These are phyloP conservation scores for Kuraishia ogatae DNA, from an alignment of 805 yeast species.

Conservation along the genomic window DNA sequence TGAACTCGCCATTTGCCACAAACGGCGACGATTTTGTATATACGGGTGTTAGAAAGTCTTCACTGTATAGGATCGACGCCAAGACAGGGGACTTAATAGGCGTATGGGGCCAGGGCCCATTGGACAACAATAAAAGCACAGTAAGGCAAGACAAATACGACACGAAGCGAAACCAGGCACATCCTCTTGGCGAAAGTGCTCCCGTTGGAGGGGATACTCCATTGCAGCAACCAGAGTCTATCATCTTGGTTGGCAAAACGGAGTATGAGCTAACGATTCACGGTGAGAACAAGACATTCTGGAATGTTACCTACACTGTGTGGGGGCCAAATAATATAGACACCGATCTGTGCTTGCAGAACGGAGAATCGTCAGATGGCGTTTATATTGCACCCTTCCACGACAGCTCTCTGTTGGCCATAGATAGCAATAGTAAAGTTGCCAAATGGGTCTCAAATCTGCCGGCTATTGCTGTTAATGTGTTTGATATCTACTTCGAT, in stretches of 20 bases:
- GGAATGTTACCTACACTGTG: conserved; percentile 80
- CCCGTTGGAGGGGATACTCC: too few relatives aligned
- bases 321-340: conserved; percentile 94
- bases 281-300: conserved; percentile 57
- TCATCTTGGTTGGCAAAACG: conserved; percentile 60
- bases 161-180: too few relatives aligned
- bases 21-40: conserved; percentile 72
- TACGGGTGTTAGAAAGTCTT: conserved; percentile 76
- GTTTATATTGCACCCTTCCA: conserved; percentile 78
- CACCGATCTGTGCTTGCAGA: conserved; percentile 36
- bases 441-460: conserved; percentile 75
- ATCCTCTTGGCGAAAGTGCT: too few relatives aligned
- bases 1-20: conserved; percentile 79
- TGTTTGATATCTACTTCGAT: conserved; percentile 62
- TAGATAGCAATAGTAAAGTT: conserved; percentile 56
- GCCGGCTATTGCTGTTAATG: conserved; percentile 64
- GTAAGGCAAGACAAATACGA: neutral
- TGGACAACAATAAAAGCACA: neutral
- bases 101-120: conserved; percentile 36
- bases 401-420: conserved; percentile 70
- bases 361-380: conserved; percentile 55
- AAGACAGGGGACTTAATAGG: conserved; percentile 65
- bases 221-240: conserved; percentile 11
- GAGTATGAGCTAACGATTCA: conserved; percentile 71
- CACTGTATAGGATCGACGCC: conserved; percentile 66